A percentile compares a stretch with the other conserved stretches of the same genome.
phyloP scores from a whole-genome alignment of 192 early-diverging fungal genomes.

The Backusella luteola region DNA sequence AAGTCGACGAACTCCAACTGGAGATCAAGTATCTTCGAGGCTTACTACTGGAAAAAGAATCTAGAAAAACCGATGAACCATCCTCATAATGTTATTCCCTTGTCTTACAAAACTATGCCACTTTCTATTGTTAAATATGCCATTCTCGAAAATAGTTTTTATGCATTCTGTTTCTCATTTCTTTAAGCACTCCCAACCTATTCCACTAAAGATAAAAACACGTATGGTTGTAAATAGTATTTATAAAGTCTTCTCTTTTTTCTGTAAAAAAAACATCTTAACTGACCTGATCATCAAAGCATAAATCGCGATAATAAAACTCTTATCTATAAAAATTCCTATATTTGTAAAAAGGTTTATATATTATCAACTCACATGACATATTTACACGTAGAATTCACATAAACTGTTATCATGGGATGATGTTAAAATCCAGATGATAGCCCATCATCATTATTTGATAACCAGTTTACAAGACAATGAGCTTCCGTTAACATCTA shows the following conservation, averaged over 20 bases:
- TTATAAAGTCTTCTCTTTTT: background rate
- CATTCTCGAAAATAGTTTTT: background rate
- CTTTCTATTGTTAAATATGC: background rate
- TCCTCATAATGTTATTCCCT: background rate
- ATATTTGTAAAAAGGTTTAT: background rate
- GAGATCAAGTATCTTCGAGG: conserved; percentile 89
- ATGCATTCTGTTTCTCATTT: background rate
- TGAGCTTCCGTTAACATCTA: background rate
- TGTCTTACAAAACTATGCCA: background rate
- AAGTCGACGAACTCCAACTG: conserved; percentile 80
- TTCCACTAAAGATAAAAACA: background rate
- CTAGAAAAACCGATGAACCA: conserved; percentile 7
- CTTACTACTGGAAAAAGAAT: conserved; percentile 76
- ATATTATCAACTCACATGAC: background rate
- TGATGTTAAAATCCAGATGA: background rate
- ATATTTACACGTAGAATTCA: background rate
- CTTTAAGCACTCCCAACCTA: background rate
- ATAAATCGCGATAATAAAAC: background rate
- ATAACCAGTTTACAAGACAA: background rate
- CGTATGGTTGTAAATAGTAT: conserved; percentile 1
- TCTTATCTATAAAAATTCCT: background rate
- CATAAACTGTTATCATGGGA: background rate
- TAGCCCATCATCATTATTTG: background rate
- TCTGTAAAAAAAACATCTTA: background rate
- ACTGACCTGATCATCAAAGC: background rate